Conservation (phyloP, 2,329 filamentous ascomycete species). For the Chaetomiaceae sp. region DNA sequence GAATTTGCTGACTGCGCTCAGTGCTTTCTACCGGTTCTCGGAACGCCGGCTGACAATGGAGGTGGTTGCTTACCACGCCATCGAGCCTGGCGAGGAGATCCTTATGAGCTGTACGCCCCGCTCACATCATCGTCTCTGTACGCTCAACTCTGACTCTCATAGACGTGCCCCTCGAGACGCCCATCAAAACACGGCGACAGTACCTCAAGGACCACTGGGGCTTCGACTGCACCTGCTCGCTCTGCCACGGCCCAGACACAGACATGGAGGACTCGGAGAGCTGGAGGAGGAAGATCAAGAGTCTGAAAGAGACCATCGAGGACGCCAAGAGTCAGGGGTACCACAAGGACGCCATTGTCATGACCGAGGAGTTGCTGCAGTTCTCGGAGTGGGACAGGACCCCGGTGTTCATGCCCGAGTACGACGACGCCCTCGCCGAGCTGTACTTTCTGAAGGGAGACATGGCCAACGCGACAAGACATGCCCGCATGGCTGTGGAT, state of each 20-base stretch:
- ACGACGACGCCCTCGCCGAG: constrained; percentile 22
- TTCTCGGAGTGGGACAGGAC: constrained; percentile 22
- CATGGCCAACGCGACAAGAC: constrained; percentile 22
- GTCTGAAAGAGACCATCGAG: constrained; percentile 19
- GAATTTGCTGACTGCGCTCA: constrained; percentile 2
- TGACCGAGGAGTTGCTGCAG: constrained; percentile 23
- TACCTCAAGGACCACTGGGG: constrained; percentile 24
- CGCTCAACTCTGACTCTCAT: neutral
- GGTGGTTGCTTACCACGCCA: constrained; percentile 27
- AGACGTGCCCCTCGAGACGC: constrained; percentile 26
- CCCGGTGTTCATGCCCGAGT: constrained; percentile 21
- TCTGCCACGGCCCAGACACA: constrained; percentile 21
- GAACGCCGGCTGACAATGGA: constrained; percentile 24
- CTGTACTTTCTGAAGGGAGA: constrained; percentile 22
- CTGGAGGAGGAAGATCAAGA: constrained; percentile 18
- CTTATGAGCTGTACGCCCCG: constrained; percentile 30
- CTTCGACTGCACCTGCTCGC: constrained; percentile 26
- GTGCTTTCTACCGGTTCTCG: constrained; percentile 25
- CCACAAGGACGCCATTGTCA: constrained; percentile 25
- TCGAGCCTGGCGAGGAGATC: constrained; percentile 30
- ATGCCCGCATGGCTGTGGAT: constrained; percentile 26
- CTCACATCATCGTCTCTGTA: too few relatives aligned
- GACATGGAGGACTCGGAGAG: constrained; percentile 27
- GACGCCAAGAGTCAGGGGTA: constrained; percentile 21
- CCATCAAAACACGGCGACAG: constrained; percentile 14